Base-by-base conservation (phyloP, 2,329 filamentous ascomycete genomes). In the Plenodomus tracheiphilus region DNA sequence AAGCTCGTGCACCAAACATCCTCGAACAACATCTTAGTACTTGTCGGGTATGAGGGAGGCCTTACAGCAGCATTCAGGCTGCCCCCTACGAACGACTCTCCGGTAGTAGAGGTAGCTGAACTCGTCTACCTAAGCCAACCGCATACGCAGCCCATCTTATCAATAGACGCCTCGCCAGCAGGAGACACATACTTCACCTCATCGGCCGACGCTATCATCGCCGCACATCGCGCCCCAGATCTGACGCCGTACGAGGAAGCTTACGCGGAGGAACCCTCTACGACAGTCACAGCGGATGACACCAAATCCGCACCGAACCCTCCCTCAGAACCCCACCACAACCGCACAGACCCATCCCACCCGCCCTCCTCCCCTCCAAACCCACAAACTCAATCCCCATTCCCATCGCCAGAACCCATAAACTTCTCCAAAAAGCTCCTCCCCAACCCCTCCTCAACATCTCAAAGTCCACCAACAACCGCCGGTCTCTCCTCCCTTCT, bases 1-100 rank as follows among this genome's bases (percentile, higher is more conserved):
- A 74, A 30, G 72, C 69, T 71, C 17, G 30, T 58, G n/a, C 59
- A 59, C 22, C 60, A 58, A 38, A 42, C 22, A 28, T 30, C 39
- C 15, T 61, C 59, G 15, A 59, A 60, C 11, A 13, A 68, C 71
- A 74, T 93, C 1, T 82, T 85, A 4, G 77, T 96, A 6, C 74
- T 88, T 9, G 85, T 86, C 2, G 93, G 88, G 10, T 97, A 94
- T 69, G 94, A 99, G 73, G 91, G 89, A 62, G 94, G 94, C 1
- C 81, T 87, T 44, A 85, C 84, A 1, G 84, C 85, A 45, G 83
- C 91, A 1, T 84, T 86, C 56, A 74, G 80, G 22, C 81, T 85
- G 35, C 70, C 73, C 25, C 70, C 68, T 43, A 55, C 36, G 21
- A 69, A 59, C 16, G 62, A 38, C 15, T 15, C 46, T 41, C 43